Evolutionary conservation across 2,329 filamentous ascomycete genomes (phyloP).

Genomic region (Calycina herbarum): DNA sequence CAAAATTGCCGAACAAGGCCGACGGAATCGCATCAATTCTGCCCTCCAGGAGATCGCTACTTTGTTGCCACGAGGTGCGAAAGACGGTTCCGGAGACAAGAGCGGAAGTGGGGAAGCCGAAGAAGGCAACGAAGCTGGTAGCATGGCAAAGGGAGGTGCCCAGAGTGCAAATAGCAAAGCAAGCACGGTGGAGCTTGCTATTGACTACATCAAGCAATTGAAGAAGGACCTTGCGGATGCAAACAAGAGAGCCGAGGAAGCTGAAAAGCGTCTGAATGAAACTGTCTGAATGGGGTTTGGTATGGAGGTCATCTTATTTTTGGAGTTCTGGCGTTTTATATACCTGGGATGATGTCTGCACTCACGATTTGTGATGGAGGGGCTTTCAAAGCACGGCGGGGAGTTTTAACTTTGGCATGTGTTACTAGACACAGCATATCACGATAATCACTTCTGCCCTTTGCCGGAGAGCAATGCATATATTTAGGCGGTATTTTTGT

Average conservation of each 20-base stretch:
- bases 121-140: constrained; percentile 49
- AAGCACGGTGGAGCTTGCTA: constrained; percentile 95
- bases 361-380: not conserved
- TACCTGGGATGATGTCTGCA: constrained; percentile 4
- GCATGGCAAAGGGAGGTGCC: constrained; percentile 42
- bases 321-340: constrained; percentile 13
- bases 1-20: constrained; percentile 95
- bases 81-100: constrained; percentile 40
- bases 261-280: constrained; percentile 30
- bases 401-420: not conserved
- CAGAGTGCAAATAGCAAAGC: constrained; percentile 82
- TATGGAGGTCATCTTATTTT: constrained; percentile 7
- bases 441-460: not conserved
- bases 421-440: constrained; percentile 2
- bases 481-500: not conserved
- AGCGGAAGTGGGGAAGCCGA: constrained; percentile 43
- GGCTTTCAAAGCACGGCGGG: not conserved
- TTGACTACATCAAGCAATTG: constrained; percentile 88
- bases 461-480: not conserved
- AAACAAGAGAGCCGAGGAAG: constrained; percentile 54
- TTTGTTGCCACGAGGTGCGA: constrained; percentile 65
- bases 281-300: constrained; percentile 15
- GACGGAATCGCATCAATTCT: constrained; percentile 91
- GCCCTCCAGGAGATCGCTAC: constrained; percentile 89
- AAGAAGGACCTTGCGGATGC: constrained; percentile 70